Percentiles rank a stretch among this genome's conserved stretches.
Evolutionary conservation across 2,329 filamentous ascomycete species (phyloP).

Genomic region (Cercospora zeina): DNA sequence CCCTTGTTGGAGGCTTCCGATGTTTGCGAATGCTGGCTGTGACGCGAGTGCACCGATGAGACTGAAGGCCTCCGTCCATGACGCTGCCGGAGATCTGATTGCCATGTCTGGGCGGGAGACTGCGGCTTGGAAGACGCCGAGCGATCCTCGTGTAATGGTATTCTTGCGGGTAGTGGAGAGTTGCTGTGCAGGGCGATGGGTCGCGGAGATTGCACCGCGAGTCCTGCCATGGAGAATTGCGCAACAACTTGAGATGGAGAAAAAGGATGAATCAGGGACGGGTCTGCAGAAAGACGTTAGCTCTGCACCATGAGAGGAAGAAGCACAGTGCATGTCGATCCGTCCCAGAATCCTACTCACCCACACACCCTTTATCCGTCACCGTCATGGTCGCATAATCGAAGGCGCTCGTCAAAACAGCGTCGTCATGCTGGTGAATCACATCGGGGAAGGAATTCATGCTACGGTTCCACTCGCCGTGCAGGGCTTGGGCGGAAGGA

Average conservation of each 20-base stretch:
- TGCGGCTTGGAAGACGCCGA: conserved; percentile 45
- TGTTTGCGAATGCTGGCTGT: conserved; percentile 46
- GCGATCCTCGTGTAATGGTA: conserved; percentile 49
- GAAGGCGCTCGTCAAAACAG: conserved; percentile 60
- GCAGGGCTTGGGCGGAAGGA: conserved; percentile 60
- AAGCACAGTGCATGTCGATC: conserved; percentile 21
- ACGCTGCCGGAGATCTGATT: conserved; percentile 47
- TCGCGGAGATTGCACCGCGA: conserved; percentile 41
- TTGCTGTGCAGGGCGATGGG: conserved; percentile 51
- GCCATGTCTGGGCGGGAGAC: conserved; percentile 61
- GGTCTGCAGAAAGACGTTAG: conserved; percentile 48
- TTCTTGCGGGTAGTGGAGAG: conserved; percentile 65
- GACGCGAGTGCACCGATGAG: conserved; percentile 69
- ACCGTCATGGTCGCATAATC: conserved; percentile 53
- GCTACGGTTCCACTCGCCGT: conserved; percentile 57
- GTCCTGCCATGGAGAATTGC: conserved; percentile 46
- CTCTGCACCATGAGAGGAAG: neutral
- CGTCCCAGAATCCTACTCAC: conserved; percentile 44
- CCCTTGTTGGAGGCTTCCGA: conserved; percentile 59
- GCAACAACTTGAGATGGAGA: conserved; percentile 45
- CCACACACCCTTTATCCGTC: conserved; percentile 52
- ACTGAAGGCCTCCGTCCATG: conserved; percentile 64
- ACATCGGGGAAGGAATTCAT: conserved; percentile 62
- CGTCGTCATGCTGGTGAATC: conserved; percentile 58
- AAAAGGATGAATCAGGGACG: conserved; percentile 59